phyloP scores from a whole-genome alignment of 2,329 filamentous ascomycete species.

The Aspergillus ochraceoroseus region DNA sequence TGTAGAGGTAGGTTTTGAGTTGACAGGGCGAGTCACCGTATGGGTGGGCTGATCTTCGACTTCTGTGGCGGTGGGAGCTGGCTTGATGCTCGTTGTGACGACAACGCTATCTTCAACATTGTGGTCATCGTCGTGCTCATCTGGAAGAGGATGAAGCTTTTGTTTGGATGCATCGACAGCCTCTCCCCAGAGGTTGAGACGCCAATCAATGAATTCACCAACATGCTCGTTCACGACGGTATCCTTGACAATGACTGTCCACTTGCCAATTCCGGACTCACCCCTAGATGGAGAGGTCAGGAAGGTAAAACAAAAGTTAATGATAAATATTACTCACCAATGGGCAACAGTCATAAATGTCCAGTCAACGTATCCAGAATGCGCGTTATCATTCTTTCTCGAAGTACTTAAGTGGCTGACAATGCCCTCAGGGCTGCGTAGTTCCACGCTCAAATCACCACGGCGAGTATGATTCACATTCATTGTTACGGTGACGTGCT shows the following conservation, averaged over 20 bases:
- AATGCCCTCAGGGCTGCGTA: constrained; percentile 76
- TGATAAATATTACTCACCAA: constrained; percentile 59
- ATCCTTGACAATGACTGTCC: constrained; percentile 88
- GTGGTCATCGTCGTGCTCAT: constrained; percentile 75
- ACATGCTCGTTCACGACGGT: constrained; percentile 68
- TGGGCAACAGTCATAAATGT: constrained; percentile 98
- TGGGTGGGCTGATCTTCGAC: constrained; percentile 52
- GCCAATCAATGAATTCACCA: constrained; percentile 85
- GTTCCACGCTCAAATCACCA: constrained; percentile 86
- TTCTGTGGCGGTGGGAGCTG: constrained; percentile 45
- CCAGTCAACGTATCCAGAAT: constrained; percentile 81
- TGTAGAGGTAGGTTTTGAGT: constrained; percentile 51
- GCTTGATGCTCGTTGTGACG: constrained; percentile 58
- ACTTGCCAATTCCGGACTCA: constrained; percentile 78
- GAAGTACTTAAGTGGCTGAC: constrained; percentile 77
- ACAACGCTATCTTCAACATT: constrained; percentile 62
- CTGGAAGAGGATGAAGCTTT: constrained; percentile 71
- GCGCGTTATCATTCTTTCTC: constrained; percentile 62
- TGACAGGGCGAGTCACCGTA: constrained; percentile 61
- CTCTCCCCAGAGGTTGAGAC: constrained; percentile 90
- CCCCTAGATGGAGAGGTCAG: constrained; percentile 58
- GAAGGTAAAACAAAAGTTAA: not conserved
- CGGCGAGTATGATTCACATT: constrained; percentile 83
- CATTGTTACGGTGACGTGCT: constrained; percentile 97
- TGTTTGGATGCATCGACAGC: constrained; percentile 70